Evolutionary conservation across 805 yeast genomes (phyloP).

Genomic region (Komagataella phaffii): DNA sequence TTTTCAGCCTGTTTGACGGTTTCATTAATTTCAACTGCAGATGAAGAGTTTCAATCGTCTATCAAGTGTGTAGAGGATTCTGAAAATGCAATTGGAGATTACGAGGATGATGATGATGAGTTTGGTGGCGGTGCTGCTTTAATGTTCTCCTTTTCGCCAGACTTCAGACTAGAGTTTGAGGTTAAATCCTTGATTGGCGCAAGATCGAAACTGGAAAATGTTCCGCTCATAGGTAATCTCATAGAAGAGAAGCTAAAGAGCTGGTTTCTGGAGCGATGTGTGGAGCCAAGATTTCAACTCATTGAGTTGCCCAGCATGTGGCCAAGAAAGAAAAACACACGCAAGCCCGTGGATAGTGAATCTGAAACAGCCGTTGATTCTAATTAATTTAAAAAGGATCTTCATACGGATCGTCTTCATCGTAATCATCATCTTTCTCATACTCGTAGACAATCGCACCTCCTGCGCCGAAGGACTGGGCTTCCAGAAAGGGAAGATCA

Average conservation of each 20-base stretch:
- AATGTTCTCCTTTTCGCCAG: conserved; percentile 85
- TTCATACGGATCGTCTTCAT: conserved; percentile 95
- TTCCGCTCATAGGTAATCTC: conserved; percentile 79
- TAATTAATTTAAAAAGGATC: conserved; percentile 58
- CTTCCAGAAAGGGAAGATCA: conserved; percentile 82
- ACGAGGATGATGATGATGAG: conserved; percentile 6
- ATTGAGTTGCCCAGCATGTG: conserved; percentile 76
- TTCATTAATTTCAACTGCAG: conserved; percentile 39
- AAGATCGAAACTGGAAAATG: conserved; percentile 79
- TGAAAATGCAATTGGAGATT: conserved; percentile 13
- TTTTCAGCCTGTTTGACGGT: conserved; percentile 86
- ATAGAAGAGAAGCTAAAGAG: conserved; percentile 71
- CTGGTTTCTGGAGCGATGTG: conserved; percentile 89
- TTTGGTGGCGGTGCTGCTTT: conserved; percentile 47
- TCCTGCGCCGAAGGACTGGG: conserved; percentile 67
- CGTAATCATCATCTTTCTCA: conserved; percentile 95
- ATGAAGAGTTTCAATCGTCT: conserved; percentile 13
- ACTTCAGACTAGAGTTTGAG: conserved; percentile 77
- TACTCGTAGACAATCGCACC: conserved; percentile 95
- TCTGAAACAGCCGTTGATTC: conserved; percentile 1
- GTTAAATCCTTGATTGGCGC: conserved; percentile 88
- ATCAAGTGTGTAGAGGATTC: conserved; percentile 1
- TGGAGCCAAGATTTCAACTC: conserved; percentile 86
- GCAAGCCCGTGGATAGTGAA: conserved; percentile 18
- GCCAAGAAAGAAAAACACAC: conserved; percentile 55